Percentiles rank a stretch among this genome's conserved stretches.
Conservation (phyloP, 345 rosid species). For the Citrus reticulata region DNA sequence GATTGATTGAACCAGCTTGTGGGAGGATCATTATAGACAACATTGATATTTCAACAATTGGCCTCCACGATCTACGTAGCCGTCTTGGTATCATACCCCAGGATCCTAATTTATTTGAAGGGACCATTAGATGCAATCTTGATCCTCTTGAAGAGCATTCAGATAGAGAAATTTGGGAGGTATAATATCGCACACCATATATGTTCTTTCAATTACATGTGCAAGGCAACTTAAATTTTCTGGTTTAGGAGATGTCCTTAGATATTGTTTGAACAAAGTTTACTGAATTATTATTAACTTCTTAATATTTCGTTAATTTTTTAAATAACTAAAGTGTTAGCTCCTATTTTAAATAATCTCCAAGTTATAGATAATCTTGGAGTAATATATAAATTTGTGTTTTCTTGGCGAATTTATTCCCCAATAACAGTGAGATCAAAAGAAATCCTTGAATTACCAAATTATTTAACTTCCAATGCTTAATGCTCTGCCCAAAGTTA, state of each 20-base stretch:
- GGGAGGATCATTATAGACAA: constrained; percentile 91
- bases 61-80: constrained; percentile 96
- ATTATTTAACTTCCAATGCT: not conserved
- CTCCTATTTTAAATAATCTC: not conserved
- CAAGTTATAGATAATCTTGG: not conserved
- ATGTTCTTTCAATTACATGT: not conserved
- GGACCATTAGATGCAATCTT: constrained; percentile 89
- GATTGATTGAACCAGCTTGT: constrained; percentile 81
- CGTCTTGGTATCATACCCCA: constrained; percentile 96
- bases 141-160: constrained; percentile 97
- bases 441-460: constrained; percentile 1
- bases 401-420: not conserved
- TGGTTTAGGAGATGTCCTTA: not conserved
- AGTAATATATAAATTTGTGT: not conserved
- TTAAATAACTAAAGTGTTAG: not conserved
- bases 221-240: not conserved
- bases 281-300: not conserved
- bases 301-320: not conserved
- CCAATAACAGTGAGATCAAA: not conserved
- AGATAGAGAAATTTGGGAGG: constrained; percentile 94
- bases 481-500: not conserved
- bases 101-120: constrained; percentile 97
- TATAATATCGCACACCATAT: constrained; percentile 12
- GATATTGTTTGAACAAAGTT: not conserved
- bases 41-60: constrained; percentile 83